Evolutionary conservation across 352 stramenopile species (phyloP).

Genomic region (Pythium dissimile): DNA sequence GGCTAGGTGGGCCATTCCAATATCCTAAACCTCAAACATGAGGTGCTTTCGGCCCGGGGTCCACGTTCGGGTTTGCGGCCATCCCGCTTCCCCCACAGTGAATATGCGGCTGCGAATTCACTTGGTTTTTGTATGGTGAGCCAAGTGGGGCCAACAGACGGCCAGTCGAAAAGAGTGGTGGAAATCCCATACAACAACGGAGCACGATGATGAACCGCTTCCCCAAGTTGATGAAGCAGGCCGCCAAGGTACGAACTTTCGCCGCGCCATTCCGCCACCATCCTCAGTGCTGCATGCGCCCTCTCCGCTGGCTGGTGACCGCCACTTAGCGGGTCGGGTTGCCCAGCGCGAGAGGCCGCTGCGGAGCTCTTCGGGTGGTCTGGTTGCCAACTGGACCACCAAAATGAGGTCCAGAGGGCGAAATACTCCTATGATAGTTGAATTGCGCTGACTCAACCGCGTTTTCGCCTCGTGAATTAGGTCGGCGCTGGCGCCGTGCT

Average conservation of each 20-base stretch:
- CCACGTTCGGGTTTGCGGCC: constrained; percentile 20
- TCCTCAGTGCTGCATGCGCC: too few relatives aligned
- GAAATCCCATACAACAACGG: constrained; percentile 34
- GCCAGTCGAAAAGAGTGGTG: constrained; percentile 44
- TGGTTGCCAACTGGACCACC: constrained; percentile 45
- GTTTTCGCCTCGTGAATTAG: constrained; percentile 26
- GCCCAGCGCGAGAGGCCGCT: too few relatives aligned
- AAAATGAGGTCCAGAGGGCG: constrained; percentile 33
- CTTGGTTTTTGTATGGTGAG: constrained; percentile 25
- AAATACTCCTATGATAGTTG: constrained; percentile 10
- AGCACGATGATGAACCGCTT: constrained; percentile 70
- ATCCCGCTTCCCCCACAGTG: constrained; percentile 16
- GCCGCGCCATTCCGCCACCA: neutral
- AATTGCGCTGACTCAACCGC: constrained; percentile 10
- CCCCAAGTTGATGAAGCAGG: constrained; percentile 65
- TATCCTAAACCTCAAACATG: constrained; percentile 11
- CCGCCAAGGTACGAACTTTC: constrained; percentile 58
- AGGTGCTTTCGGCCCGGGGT: constrained; percentile 17
- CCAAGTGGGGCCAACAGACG: constrained; percentile 23
- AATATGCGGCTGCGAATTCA: constrained; percentile 25
- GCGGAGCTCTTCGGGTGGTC: constrained; percentile 22
- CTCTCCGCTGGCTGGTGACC: too few relatives aligned
- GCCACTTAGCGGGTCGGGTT: too few relatives aligned
- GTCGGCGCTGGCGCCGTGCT: constrained; percentile 65
- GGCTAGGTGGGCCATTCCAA: constrained; percentile 2